Conservation (phyloP, 2,329 filamentous ascomycete species). For the Colletotrichum endophyticum region DNA sequence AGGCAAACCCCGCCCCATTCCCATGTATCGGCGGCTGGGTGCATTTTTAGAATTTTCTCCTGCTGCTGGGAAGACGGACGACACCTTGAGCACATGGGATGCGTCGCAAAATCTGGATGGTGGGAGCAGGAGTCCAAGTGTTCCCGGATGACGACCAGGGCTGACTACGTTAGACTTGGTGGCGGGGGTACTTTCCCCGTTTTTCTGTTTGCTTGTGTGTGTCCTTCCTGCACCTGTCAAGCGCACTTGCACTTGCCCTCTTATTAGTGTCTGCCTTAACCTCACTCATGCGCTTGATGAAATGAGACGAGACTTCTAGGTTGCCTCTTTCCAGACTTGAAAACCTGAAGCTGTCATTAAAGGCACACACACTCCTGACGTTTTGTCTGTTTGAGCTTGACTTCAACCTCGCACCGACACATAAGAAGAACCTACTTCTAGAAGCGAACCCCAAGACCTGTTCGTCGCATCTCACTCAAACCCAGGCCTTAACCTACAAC, state of each 20-base stretch:
- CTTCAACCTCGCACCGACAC: background rate
- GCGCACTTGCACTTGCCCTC: background rate
- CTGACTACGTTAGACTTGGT: background rate
- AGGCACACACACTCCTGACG: background rate
- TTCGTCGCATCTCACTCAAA: background rate
- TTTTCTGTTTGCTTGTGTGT: background rate
- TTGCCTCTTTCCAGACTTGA: background rate
- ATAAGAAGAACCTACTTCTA: background rate
- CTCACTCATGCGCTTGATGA: background rate
- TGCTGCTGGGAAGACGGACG: background rate
- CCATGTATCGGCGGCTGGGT: background rate
- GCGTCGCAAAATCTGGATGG: background rate
- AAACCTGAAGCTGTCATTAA: background rate
- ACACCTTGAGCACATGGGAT: background rate
- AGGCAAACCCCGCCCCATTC: background rate
- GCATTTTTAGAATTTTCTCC: background rate
- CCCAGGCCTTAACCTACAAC: background rate
- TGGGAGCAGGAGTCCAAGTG: background rate
- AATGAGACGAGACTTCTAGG: background rate
- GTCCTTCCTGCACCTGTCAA: background rate
- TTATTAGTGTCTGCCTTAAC: background rate
- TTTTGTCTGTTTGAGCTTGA: background rate
- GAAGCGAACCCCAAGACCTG: background rate
- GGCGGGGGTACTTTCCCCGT: slow-evolving; percentile 8
- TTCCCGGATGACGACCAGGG: background rate